Evolutionary conservation across 352 stramenopile species (phyloP), one percentile per base, ranked within the genome.

Genomic region (Phytophthora fragariae): DNA sequence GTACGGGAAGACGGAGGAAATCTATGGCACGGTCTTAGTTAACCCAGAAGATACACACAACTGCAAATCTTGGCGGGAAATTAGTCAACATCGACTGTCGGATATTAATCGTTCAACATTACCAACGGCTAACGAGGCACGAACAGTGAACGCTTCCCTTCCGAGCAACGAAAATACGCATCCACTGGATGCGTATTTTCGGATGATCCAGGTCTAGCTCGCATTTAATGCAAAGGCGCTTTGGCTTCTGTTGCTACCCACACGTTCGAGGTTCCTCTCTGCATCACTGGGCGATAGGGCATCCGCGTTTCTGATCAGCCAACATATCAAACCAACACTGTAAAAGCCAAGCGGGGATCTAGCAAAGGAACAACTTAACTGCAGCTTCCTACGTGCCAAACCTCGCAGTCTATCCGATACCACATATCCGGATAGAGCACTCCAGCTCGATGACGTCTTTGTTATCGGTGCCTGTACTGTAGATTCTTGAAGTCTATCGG

Each of bases 151-250:
- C 41, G 27, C 2, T 44, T 10, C 58, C 44, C 44, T 56, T 65
- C 58, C 19, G 21, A n/a, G 56, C 19, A 52, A 39, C 47, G 52
- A 49, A 62, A 62, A 69, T 57, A 69, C 55, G 24, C 62, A 21
- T 69, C 6, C 24, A 27, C 24, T 27, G 24, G 24, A 27, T 27
- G 24, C 24, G 24, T 27, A 27, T 27, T 27, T 27, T 27, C 24
- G 24, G 24, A 27, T 27, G 24, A 27, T 27, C 24, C 12, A 29
- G 47, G 24, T 52, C 55, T 27, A 62, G 62, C 62, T 57, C 17
- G 41, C 37, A n/a, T 70, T 49, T 57, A 53, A 41, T 63, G 53
- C 62, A 46, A 54, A 63, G 41, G 7, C 31, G 29, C 14, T 24
- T 37, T 31, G 17, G 35, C 19, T 44, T 2, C 12, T 44, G 31